Evolutionary conservation across 2,329 filamentous ascomycete species (phyloP), one percentile per base, ranked within the genome.

Genomic region (Fusarium gaditjirri): DNA sequence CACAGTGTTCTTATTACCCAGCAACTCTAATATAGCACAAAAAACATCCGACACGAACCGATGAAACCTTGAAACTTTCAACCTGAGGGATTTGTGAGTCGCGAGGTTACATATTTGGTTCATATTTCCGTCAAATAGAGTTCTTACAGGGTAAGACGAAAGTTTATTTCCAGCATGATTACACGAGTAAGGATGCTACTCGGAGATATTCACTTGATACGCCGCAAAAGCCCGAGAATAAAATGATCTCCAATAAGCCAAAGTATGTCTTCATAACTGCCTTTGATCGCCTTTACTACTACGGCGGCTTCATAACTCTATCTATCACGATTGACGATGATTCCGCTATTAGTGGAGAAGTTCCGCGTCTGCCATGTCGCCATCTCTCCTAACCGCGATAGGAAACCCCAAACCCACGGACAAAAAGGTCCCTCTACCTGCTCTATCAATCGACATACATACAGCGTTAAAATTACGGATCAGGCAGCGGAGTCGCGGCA

Each of bases 141-240:
- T 53, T 53, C 33, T 38, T 39, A 29, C 49, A 53, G 19, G 49
- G 49, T 29, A 53, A 39, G 49, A 39, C 49, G 23, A 53, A 39
- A 53, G 33, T 53, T 21, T 39, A 53, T 7, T 29, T 0, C 11
- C 7, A 14, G 27, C 10, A 39, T 29, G 39, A 53, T 19, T 39
- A 17, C 19, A 39, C 33, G 23, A 53, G n/a, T 17, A 27, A 39
- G 19, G 35, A 39, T n/a, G 4, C 14, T n/a, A 1, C 23, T n/a
- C 31, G 19, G 33, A 17, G 33, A 39, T 13, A 13, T 27, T 17
- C 33, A 29, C 21, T 29, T 53, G 23, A n/a, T 53, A 53, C 49
- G 49, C 23, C 7, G 19, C 35, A 39, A 39, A 53, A 27, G 33
- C 19, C 49, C 23, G 33, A 53, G 19, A n/a, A 39, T 27, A 53